Percentiles rank a stretch among this genome's conserved stretches.
These are phyloP conservation scores for Hordeum pubiflorum DNA, from an alignment of 202 grass and related monocot species.

Conservation along the genomic window DNA sequence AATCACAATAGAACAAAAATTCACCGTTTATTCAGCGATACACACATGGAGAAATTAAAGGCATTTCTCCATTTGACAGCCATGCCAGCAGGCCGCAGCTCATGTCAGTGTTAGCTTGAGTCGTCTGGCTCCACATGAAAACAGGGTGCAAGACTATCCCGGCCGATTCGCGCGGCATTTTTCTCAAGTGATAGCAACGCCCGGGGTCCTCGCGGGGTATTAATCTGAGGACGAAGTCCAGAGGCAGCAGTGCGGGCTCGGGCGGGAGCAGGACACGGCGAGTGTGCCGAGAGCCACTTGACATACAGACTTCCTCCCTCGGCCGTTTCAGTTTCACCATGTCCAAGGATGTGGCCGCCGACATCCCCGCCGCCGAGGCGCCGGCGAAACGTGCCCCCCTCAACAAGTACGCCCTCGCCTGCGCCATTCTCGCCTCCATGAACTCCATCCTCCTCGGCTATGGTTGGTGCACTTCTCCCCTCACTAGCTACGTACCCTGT, in stretches of 20 bases:
- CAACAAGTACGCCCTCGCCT: conserved; percentile 78
- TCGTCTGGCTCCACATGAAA: neutral
- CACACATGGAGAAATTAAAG: neutral
- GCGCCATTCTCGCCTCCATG: conserved; percentile 78
- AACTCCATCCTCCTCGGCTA: conserved; percentile 76
- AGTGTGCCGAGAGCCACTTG: neutral
- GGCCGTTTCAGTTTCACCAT: conserved; percentile 1
- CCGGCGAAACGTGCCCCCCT: conserved; percentile 41
- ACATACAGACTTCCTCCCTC: neutral
- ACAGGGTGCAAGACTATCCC: neutral
- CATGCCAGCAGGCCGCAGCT: neutral
- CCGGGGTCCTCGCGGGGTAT: neutral
- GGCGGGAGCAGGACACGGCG: neutral
- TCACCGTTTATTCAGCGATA: neutral
- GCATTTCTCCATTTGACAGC: neutral
- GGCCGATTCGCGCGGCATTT: neutral
- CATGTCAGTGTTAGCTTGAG: neutral
- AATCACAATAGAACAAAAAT: neutral
- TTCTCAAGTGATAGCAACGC: neutral
- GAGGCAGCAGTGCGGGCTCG: neutral
- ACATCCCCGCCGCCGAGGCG: conserved; percentile 34
- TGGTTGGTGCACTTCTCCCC: conserved; percentile 36
- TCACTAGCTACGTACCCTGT: neutral
- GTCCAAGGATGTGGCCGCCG: conserved; percentile 5
- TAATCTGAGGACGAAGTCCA: neutral